Percentiles rank a stretch among this genome's conserved stretches.
Evolutionary conservation across 495 filamentous ascomycete species (phyloP).

Genomic region (Tuber brumale): DNA sequence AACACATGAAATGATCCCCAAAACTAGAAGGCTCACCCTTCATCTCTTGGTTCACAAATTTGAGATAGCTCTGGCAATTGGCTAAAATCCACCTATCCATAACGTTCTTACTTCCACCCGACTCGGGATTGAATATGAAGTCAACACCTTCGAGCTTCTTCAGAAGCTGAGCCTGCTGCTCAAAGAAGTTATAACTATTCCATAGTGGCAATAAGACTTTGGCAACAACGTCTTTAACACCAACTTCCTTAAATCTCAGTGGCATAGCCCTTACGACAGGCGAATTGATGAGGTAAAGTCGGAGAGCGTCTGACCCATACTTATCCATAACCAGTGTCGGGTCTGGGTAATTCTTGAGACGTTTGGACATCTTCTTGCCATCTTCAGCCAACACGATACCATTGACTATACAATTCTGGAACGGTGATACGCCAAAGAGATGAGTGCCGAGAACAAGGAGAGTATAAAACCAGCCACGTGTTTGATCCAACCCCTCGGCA

Average conservation of each 20-base stretch:
- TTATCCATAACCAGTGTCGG: constrained; percentile 74
- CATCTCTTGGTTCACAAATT: constrained; percentile 96
- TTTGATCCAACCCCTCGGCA: constrained; percentile 90
- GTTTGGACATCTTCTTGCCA: constrained; percentile 99
- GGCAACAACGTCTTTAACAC: constrained; percentile 91
- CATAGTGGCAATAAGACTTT: constrained; percentile 91
- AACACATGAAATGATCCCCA: not conserved
- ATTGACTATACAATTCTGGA: constrained; percentile 95
- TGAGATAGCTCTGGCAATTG: constrained; percentile 81
- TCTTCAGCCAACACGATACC: constrained; percentile 93
- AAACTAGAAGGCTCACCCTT: constrained; percentile 49
- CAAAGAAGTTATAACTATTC: constrained; percentile 98
- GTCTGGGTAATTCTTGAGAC: constrained; percentile 95
- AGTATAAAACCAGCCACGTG: constrained; percentile 97
- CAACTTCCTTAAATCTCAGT: constrained; percentile 81
- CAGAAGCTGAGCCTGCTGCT: constrained; percentile 83
- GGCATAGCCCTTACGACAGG: constrained; percentile 92
- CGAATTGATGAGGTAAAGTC: constrained; percentile 94
- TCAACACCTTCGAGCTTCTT: constrained; percentile 81
- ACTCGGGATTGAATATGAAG: constrained; percentile 73
- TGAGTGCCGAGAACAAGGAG: constrained; percentile 83
- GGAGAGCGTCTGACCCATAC: constrained; percentile 89
- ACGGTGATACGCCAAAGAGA: constrained; percentile 80
- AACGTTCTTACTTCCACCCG: constrained; percentile 74
- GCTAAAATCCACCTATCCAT: constrained; percentile 98